Evolutionary conservation across 441 rosid species (phyloP), one percentile per base, ranked within the genome.

Genomic region (Gossypium aridum): DNA sequence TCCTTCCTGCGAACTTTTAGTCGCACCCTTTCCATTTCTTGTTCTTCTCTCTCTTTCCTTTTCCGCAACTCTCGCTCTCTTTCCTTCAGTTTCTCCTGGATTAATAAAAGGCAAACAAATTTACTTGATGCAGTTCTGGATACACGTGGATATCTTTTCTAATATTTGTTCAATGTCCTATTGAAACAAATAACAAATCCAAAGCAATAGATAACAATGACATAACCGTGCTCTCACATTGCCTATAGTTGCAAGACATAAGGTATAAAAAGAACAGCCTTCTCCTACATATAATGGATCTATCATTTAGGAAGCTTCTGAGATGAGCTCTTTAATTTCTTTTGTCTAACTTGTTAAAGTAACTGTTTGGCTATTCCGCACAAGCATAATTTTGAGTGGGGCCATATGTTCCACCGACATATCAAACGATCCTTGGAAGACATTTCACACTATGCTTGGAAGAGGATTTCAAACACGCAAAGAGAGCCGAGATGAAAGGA

Each of bases 1-100:
- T 93, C 98, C 81, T 93, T 96, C 83, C 97, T 85, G 76, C 97
- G 88, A 79, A 96, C 83, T 90, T 96, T 96, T 57, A 80, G 70
- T 20, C 94, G 87, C 76, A 96, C 97, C 86, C 98, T 90, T 78
- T 91, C 98, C 94, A 92, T 90, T 86, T 93, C 98, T 81, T 88
- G 97, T 80, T 92, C 97, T 80, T 93, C 99, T 80, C 99, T 85
- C 84, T 92, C 99, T 79, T 93, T 93, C 79, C 98, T 83, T 82
- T 96, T 93, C 63, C 99, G 91, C 83, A 88, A 63, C 78, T 93
- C 97, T 55, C 97, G 83, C 82, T 92, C 97, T 73, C 99, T 87
- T 76, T 92, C 98, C 86, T 89, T 94, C 75, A 94, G 80, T 82
- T 88, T 96, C 67, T 91, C 98, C 98, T 96, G 81, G 10, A 70